phyloP scores from a whole-genome alignment of 2,329 filamentous ascomycete species.

The Anisogramma anomala region DNA sequence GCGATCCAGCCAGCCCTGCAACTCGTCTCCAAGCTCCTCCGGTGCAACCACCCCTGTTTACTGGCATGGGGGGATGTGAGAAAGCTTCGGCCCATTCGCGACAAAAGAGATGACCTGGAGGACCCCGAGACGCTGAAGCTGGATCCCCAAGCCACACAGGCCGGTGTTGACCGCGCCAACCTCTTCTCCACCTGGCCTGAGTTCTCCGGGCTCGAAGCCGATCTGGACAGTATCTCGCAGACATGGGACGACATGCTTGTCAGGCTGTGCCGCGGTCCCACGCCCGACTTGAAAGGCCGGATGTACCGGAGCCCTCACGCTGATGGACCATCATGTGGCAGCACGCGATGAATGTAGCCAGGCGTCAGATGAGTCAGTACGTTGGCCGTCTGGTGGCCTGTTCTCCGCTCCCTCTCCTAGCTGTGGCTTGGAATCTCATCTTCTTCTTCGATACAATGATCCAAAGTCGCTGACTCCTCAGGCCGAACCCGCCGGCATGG shows the following conservation, averaged over 20 bases:
- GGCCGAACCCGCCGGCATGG: too few relatives aligned
- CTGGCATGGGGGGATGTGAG: not conserved
- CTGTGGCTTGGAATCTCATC: too few relatives aligned
- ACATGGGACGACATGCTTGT: not conserved
- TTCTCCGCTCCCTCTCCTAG: too few relatives aligned
- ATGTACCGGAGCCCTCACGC: too few relatives aligned
- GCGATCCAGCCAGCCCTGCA: conserved; percentile 8
- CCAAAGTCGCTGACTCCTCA: too few relatives aligned
- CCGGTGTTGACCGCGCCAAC: not conserved
- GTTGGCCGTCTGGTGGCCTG: too few relatives aligned
- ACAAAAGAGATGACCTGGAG: not conserved
- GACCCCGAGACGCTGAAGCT: not conserved
- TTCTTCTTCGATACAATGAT: too few relatives aligned
- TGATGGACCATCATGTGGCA: too few relatives aligned
- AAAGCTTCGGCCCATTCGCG: not conserved
- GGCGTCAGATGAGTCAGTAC: too few relatives aligned
- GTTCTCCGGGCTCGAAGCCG: not conserved
- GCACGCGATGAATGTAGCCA: too few relatives aligned
- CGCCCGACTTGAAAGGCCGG: not conserved
- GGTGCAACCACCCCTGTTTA: conserved; percentile 3
- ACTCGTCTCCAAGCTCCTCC: conserved; percentile 2
- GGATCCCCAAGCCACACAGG: not conserved
- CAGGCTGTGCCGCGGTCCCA: too few relatives aligned
- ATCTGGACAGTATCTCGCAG: not conserved
- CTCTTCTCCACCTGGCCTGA: not conserved